These are phyloP conservation scores for Aphanomyces astaci DNA, from an alignment of 352 stramenopile species.

Conservation along the genomic window DNA sequence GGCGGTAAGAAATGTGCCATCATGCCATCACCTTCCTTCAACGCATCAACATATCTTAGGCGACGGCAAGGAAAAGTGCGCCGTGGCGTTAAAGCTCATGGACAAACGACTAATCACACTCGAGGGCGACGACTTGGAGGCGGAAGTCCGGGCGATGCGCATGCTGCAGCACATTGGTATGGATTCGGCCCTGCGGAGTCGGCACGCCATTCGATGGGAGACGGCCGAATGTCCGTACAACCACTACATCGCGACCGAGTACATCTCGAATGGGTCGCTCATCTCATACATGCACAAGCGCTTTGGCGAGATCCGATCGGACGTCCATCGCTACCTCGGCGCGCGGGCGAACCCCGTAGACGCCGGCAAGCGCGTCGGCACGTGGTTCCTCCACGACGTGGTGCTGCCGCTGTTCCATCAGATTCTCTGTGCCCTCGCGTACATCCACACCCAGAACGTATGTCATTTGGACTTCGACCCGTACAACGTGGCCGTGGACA, in stretches of 20 bases:
- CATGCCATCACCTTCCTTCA: not conserved
- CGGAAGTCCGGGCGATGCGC: constrained; percentile 70
- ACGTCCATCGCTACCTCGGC: not conserved
- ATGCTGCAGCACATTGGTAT: constrained; percentile 69
- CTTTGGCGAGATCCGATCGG: not conserved
- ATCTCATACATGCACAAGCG: constrained; percentile 60
- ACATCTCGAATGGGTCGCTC: constrained; percentile 70
- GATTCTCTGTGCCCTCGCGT: constrained; percentile 61
- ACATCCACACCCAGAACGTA: constrained; percentile 68
- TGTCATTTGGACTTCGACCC: constrained; percentile 77
- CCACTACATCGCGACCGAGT: constrained; percentile 76
- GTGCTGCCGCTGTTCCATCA: constrained; percentile 57
- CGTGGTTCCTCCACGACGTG: constrained; percentile 66
- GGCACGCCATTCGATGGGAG: constrained; percentile 74
- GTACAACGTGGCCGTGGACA: constrained; percentile 79
- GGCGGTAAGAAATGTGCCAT: constrained; percentile 28
- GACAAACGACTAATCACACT: constrained; percentile 55
- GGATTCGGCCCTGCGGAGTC: constrained; percentile 56
- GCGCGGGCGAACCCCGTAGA: not conserved
- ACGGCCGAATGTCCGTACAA: constrained; percentile 60
- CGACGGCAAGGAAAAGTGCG: constrained; percentile 31
- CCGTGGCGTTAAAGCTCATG: constrained; percentile 78
- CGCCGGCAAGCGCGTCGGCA: constrained; percentile 38
- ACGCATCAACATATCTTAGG: not conserved
- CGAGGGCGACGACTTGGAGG: constrained; percentile 75